Conservation (phyloP, 441 rosid genomes). For the Adansonia rubrostipa region DNA sequence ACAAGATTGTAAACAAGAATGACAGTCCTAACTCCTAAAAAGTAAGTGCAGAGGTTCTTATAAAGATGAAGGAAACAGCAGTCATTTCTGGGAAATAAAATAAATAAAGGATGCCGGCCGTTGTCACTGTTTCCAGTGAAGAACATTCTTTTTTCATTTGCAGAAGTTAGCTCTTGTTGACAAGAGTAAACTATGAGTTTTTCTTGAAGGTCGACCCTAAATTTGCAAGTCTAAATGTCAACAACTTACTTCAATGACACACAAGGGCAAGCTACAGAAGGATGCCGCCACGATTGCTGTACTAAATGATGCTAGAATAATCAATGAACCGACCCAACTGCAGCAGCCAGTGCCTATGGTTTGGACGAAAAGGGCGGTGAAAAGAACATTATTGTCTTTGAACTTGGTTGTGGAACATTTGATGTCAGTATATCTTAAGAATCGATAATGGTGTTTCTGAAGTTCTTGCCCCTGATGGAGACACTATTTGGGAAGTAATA, state of each 20-base stretch:
- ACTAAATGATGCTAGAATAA: conserved; percentile 66
- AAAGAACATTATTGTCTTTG: no score
- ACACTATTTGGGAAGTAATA: conserved; percentile 81
- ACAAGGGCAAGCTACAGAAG: conserved; percentile 95
- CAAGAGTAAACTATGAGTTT: no score
- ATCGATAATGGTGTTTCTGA: conserved; percentile 28
- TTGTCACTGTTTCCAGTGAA: no score
- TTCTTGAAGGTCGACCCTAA: conserved; percentile 15
- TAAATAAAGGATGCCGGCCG: no score
- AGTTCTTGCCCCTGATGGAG: conserved; percentile 82
- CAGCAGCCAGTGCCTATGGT: conserved; percentile 93
- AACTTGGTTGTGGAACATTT: no score
- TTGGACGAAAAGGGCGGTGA: conserved; percentile 46
- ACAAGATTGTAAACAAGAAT: conserved; percentile 35
- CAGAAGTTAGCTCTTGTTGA: no score
- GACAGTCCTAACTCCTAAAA: conserved; percentile 68
- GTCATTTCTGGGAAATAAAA: conserved; percentile 88
- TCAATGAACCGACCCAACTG: conserved; percentile 72
- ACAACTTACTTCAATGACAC: conserved; percentile 90
- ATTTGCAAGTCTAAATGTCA: conserved; percentile 4
- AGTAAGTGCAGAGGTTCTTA: conserved; percentile 78
- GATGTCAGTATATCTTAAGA: no score
- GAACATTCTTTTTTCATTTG: no score
- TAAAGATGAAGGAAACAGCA: conserved; percentile 93
- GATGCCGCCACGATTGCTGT: conserved; percentile 58